Evolutionary conservation across 768 basidiomycete genomes (phyloP), one percentile per base, ranked within the genome.

Genomic region (Tylopilus balloui): DNA sequence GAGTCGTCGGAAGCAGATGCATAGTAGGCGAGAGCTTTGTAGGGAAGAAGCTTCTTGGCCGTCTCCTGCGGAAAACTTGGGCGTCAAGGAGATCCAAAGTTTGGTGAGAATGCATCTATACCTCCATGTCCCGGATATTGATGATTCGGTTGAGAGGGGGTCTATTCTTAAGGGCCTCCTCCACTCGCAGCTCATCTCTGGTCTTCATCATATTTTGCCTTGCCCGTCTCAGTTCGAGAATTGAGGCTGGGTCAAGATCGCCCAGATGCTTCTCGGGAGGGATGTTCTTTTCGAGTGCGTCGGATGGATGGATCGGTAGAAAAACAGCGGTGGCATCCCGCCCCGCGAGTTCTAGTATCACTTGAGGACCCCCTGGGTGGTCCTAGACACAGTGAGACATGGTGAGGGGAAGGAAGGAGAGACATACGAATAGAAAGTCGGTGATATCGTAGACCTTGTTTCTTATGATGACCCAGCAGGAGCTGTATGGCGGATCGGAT

Each of bases 391-490:
- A 12, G 38, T 60, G 45, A 53, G 15, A 34, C 13, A n/a, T 1
- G 23, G 24, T 3, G 2, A 6, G 12, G 12, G 14, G 27, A 17
- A 4, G 7, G 14, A 24, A n/a, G 9, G 24, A 20, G 41, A 23
- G 17, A 61, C 73, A 29, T 51, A 84, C 87, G 45, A 77, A 70
- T 32, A 90, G 70, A 65, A 91, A 88, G 32, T 85, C 83, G 6
- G 88, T 88, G 45, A 90, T 86, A 70, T 92, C 88, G 69, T 92
- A 92, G n/a, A 91, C 89, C 46, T 78, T 73, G 66, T 84, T 79
- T 43, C 77, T 73, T 54, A 92, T 86, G 61, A 92, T 81, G 56
- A 92, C 82, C 90, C 90, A 92, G 62, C 88, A 90, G 15, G 84
- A 86, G 32, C 85, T 86, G 51, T n/a, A 17, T 6, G 34, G 38